These are phyloP conservation scores for Candida insectalens DNA, from an alignment of 805 yeast species.

Conservation along the genomic window DNA sequence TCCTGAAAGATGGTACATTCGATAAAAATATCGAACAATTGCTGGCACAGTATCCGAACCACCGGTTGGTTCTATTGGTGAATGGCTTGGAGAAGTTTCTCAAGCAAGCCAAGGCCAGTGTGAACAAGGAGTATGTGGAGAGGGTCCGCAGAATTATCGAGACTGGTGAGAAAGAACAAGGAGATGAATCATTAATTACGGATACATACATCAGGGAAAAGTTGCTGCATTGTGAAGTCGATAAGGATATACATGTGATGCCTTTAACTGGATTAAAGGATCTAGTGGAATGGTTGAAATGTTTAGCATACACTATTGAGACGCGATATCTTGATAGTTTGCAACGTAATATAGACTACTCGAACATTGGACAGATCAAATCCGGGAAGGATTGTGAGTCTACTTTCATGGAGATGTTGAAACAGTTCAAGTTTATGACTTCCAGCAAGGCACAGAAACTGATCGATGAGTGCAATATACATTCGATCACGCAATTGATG, in stretches of 20 bases:
- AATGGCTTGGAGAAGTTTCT: constrained; percentile 40
- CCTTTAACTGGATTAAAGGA: constrained; percentile 38
- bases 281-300: constrained; percentile 40
- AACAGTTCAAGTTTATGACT: constrained; percentile 52
- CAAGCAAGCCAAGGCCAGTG: constrained; percentile 31
- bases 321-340: constrained; percentile 43
- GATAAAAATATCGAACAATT: constrained; percentile 15
- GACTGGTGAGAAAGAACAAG: not conserved
- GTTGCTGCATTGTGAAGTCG: constrained; percentile 36
- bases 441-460: constrained; percentile 38
- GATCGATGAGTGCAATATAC: constrained; percentile 15
- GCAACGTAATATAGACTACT: constrained; percentile 42
- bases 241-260: constrained; percentile 39
- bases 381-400: constrained; percentile 42
- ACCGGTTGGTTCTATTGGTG: constrained; percentile 33
- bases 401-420: constrained; percentile 38
- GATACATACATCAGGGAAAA: constrained; percentile 29
- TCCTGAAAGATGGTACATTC: constrained; percentile 20
- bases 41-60: constrained; percentile 14
- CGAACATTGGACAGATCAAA: constrained; percentile 44
- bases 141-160: constrained; percentile 12
- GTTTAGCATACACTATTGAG: constrained; percentile 48
- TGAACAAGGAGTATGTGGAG: constrained; percentile 35
- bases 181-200: constrained; percentile 2
- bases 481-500: constrained; percentile 5